A percentile compares a stretch with the other conserved stretches of the same genome.
phyloP scores from a whole-genome alignment of 164 flowering plant genomes.

The Chimonanthus salicifolius region DNA sequence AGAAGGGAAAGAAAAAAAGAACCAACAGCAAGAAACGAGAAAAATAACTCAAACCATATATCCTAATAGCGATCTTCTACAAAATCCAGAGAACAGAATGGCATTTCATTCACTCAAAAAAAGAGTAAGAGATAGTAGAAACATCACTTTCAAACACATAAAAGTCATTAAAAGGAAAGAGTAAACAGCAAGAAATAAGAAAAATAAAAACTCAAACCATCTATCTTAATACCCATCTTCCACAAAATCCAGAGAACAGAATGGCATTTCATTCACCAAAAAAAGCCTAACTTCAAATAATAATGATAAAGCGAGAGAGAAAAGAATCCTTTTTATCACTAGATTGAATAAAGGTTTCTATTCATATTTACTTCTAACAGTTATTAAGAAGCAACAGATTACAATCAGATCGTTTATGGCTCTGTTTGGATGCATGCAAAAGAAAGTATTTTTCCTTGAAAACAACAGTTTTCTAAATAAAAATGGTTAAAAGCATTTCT shows the following conservation, averaged over 20 bases:
- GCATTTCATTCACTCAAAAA: background rate
- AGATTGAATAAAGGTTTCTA: background rate
- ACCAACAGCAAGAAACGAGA: background rate
- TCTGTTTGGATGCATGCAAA: no score
- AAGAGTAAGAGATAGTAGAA: no score
- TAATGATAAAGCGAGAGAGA: background rate
- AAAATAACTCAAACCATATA: background rate
- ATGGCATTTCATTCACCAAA: background rate
- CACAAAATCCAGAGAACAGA: slow-evolving; percentile 8
- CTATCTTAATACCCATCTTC: background rate
- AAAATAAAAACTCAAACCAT: background rate
- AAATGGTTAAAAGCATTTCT: background rate
- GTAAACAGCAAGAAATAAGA: background rate
- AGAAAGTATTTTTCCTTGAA: background rate
- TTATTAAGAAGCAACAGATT: background rate
- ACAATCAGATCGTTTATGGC: background rate
- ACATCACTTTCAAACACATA: background rate
- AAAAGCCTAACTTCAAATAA: background rate
- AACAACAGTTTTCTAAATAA: background rate
- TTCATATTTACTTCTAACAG: background rate
- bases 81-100: slow-evolving; percentile 2
- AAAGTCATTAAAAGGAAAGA: background rate
- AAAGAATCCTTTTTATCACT: background rate
- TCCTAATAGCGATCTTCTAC: slow-evolving; percentile 4
- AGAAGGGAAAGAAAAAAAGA: background rate